Evolutionary conservation across 768 basidiomycete species (phyloP).

Genomic region (Tephrocybe sp.): DNA sequence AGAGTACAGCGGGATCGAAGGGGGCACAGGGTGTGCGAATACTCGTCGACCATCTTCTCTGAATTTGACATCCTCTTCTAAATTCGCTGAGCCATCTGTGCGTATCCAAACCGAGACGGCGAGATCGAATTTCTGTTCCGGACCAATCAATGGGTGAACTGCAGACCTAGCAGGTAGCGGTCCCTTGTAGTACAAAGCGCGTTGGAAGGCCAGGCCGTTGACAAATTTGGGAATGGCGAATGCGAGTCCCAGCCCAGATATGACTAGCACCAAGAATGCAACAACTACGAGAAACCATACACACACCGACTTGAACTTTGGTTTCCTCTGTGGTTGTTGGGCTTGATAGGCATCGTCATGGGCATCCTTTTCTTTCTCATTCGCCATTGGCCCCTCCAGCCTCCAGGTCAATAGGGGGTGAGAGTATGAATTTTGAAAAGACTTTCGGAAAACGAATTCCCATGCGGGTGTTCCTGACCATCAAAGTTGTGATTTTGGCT

Average conservation of each 20-base stretch:
- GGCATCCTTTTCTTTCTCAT: neutral
- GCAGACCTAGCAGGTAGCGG: neutral
- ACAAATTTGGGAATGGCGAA: slow-evolving; percentile 1
- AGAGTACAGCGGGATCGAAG: slow-evolving; percentile 18
- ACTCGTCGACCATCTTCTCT: neutral
- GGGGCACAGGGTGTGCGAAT: neutral
- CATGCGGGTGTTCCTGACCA: no score
- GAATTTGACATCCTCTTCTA: neutral
- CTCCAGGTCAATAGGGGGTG: no score
- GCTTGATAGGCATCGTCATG: neutral
- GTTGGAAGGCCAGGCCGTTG: slow-evolving; percentile 3
- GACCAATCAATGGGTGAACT: slow-evolving; percentile 13
- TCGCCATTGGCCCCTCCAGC: no score
- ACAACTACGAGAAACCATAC: slow-evolving; percentile 10
- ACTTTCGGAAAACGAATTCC: no score
- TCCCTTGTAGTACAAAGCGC: slow-evolving; percentile 14
- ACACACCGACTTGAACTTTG: slow-evolving; percentile 10
- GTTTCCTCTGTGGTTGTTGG: no score
- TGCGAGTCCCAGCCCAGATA: slow-evolving; percentile 5
- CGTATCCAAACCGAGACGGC: slow-evolving; percentile 20
- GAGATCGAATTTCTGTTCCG: slow-evolving; percentile 19
- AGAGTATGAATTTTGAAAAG: no score
- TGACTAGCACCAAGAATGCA: slow-evolving; percentile 4
- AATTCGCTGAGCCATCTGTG: neutral
- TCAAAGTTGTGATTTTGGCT: no score